These are phyloP conservation scores for Colletotrichum lentis DNA, from an alignment of 2,329 filamentous ascomycete genomes.

Conservation along the genomic window DNA sequence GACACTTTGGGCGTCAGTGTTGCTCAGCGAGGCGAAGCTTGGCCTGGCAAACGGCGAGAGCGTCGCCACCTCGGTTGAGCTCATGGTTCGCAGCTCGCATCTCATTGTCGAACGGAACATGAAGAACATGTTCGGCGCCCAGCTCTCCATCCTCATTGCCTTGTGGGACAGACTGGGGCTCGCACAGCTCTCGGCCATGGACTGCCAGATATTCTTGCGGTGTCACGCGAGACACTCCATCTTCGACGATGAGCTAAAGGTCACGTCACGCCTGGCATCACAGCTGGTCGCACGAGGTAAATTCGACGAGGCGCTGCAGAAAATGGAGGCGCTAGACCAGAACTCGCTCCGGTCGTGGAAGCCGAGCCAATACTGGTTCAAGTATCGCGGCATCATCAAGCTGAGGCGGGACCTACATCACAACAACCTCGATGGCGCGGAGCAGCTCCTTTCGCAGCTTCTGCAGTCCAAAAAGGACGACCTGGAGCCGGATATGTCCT, in stretches of 20 bases:
- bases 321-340: constrained; percentile 58
- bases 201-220: constrained; percentile 77
- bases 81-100: constrained; percentile 82
- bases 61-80: constrained; percentile 72
- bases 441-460: constrained; percentile 60
- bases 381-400: constrained; percentile 72
- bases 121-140: constrained; percentile 74
- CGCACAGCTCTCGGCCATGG: constrained; percentile 62
- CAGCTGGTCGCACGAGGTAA: constrained; percentile 69
- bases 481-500: constrained; percentile 61
- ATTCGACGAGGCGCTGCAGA: constrained; percentile 70
- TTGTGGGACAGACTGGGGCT: constrained; percentile 80
- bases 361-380: constrained; percentile 76
- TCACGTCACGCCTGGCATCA: constrained; percentile 72
- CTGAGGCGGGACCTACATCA: constrained; percentile 69
- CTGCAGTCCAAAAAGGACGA: constrained; percentile 61
- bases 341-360: constrained; percentile 77
- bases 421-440: constrained; percentile 61
- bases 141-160: constrained; percentile 75
- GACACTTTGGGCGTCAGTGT: constrained; percentile 81
- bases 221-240: constrained; percentile 68
- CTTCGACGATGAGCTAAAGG: constrained; percentile 81
- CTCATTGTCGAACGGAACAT: constrained; percentile 81
- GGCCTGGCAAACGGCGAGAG: constrained; percentile 76
- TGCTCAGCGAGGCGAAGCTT: constrained; percentile 86